A percentile compares a stretch with the other conserved stretches of the same genome.
These are phyloP conservation scores for Punica granatum DNA, from an alignment of 345 rosid species.

Conservation along the genomic window DNA sequence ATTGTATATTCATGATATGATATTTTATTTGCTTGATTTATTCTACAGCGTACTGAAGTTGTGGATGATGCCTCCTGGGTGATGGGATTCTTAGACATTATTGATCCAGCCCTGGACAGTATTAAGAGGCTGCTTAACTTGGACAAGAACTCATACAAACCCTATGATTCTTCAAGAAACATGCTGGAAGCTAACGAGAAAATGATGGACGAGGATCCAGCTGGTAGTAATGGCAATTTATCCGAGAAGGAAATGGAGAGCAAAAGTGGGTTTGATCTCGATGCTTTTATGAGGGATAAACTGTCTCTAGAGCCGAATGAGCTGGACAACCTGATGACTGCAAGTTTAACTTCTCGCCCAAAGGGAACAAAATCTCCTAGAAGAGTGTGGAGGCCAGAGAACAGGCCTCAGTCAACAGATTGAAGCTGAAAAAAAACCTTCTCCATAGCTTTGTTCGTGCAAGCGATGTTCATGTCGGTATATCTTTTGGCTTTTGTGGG, in stretches of 20 bases:
- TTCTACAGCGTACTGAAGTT: slow-evolving; percentile 72
- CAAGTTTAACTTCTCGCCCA: slow-evolving; percentile 14
- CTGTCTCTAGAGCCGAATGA: slow-evolving; percentile 53
- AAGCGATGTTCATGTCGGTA: not conserved
- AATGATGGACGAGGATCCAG: slow-evolving; percentile 7
- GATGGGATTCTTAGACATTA: slow-evolving; percentile 67
- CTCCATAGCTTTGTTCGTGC: not conserved
- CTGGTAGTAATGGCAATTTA: slow-evolving; percentile 13
- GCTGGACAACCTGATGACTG: slow-evolving; percentile 41
- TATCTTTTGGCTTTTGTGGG: not conserved
- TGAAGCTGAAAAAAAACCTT: not conserved
- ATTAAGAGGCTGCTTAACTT: slow-evolving; percentile 76
- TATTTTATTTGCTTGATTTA: not conserved
- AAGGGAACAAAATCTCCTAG: slow-evolving; percentile 26
- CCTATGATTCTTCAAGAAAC: slow-evolving; percentile 21
- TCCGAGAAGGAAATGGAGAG: slow-evolving; percentile 26
- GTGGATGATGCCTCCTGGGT: slow-evolving; percentile 95
- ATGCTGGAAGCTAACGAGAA: slow-evolving; percentile 20
- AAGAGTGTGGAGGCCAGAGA: slow-evolving; percentile 32
- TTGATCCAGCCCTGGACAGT: slow-evolving; percentile 89
- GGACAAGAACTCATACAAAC: slow-evolving; percentile 37
- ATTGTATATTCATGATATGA: not conserved
- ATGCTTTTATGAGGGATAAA: slow-evolving; percentile 43
- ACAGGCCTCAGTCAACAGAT: slow-evolving; percentile 7
- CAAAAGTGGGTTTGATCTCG: slow-evolving; percentile 44